Base-by-base conservation (phyloP, 1,139 yeast species). In the Hyphopichia khmerensis region DNA sequence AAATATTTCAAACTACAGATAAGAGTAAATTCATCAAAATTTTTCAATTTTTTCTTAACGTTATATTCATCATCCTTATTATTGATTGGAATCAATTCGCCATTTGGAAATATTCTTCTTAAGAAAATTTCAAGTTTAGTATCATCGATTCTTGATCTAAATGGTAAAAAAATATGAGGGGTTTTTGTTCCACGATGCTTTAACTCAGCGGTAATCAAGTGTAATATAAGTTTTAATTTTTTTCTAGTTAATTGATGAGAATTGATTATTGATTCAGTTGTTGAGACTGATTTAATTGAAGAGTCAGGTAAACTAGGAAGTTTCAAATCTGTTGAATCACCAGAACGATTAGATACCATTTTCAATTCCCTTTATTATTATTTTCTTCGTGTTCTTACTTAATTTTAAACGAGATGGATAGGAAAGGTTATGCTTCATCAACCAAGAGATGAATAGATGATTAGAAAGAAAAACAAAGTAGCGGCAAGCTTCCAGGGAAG, bases 1-100 rank as follows among this genome's bases (percentile, higher is more conserved):
- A 90, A 71, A 64, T 86, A 89, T 57, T 87, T 89, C 46, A 89
- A 67, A 3, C 83, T 82, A 45, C 90, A 80, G 39, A 87, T 80
- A 39, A 88, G 66, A 0, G 93, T 85, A 59, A 77, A 81, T 47
- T 79, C 87, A 51, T 84, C 87, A 2, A 82, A 75, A 38, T 63
- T 53, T 39, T 64, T 56, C 13, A 83, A 65, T 1, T 74, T 63
- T 30, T 62, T 57, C 19, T 59, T 55, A 26, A 78, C 58, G 4
- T 58, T 56, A 9, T 60, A 59, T 33, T 65, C 67, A 17, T 72
- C 71, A 26, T 47, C 48, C n/a, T 51, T 33, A 18, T 40, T 34
- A 30, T 43, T 44, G n/a, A 39, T 13, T 14, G 50, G 40, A 3
- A 68, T 56, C 14, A 80, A 63, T 41, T 75, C 73, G 0, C 85